These are phyloP conservation scores for Sclerotinia nivalis DNA, from an alignment of 2,329 filamentous ascomycete species.

Conservation along the genomic window DNA sequence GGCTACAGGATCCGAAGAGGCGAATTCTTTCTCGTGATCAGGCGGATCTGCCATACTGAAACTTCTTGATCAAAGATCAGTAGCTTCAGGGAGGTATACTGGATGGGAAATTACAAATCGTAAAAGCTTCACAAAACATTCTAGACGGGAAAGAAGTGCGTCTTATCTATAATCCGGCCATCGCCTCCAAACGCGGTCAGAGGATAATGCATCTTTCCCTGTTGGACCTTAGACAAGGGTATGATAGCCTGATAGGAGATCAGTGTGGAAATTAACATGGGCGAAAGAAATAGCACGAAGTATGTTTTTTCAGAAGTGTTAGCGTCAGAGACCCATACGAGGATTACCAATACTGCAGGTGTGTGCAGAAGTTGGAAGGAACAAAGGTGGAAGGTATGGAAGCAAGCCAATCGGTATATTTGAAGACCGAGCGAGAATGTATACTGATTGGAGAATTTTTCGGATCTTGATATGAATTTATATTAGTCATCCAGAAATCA, in stretches of 20 bases:
- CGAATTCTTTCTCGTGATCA: constrained; percentile 21
- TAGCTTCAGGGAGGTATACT: not conserved
- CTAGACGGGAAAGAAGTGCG: not conserved
- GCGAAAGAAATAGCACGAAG: not conserved
- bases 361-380: not conserved
- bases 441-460: not conserved
- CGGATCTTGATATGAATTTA: not conserved
- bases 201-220: constrained; percentile 5
- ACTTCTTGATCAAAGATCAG: not conserved
- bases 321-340: not conserved
- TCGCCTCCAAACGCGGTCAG: not conserved
- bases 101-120: not conserved
- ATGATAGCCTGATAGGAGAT: not conserved
- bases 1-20: constrained; percentile 10
- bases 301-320: not conserved
- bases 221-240: not conserved
- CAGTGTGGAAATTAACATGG: not conserved
- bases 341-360: constrained; percentile 1
- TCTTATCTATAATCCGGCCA: constrained; percentile 6
- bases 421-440: not conserved
- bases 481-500: not conserved
- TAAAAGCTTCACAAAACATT: not conserved
- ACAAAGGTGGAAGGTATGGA: not conserved
- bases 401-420: constrained; percentile 1
- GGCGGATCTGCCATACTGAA: constrained; percentile 16